Conservation (phyloP, 352 stramenopile genomes). For the Phytophthora capsici region DNA sequence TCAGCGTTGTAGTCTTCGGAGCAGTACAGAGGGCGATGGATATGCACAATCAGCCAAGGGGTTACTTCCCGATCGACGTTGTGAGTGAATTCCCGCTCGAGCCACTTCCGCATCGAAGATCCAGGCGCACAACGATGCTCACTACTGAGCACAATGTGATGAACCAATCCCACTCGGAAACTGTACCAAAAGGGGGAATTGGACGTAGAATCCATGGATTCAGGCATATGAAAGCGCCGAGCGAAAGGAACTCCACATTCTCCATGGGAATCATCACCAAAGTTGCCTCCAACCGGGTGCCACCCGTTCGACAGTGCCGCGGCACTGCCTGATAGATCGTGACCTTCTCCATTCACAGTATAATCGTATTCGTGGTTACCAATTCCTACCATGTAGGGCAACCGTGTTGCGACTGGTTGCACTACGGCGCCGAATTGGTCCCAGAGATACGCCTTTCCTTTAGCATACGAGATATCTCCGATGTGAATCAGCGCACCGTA, state of each 20-base stretch:
- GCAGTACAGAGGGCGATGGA: constrained; percentile 65
- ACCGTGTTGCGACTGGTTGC: constrained; percentile 63
- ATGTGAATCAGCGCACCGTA: constrained; percentile 78
- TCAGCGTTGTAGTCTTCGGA: constrained; percentile 32
- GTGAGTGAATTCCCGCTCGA: constrained; percentile 44
- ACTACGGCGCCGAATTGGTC: constrained; percentile 85
- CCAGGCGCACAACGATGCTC: constrained; percentile 55
- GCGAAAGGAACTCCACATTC: constrained; percentile 85
- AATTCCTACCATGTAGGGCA: constrained; percentile 80
- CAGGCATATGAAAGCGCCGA: constrained; percentile 76
- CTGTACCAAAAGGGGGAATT: constrained; percentile 67
- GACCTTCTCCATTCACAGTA: constrained; percentile 25
- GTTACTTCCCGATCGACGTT: constrained; percentile 51
- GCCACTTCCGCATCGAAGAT: constrained; percentile 50
- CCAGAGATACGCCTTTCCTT: constrained; percentile 72
- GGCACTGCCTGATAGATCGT: constrained; percentile 27
- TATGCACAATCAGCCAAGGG: constrained; percentile 63
- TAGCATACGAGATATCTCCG: constrained; percentile 82
- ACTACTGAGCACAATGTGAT: constrained; percentile 56
- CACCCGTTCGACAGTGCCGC: constrained; percentile 27
- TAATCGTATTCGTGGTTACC: constrained; percentile 54
- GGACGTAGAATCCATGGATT: constrained; percentile 24
- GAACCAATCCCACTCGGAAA: constrained; percentile 46
- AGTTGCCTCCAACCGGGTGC: constrained; percentile 25
- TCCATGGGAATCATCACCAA: constrained; percentile 62